Evolutionary conservation across 768 basidiomycete species (phyloP), one percentile per base, ranked within the genome.

Genomic region (Xanthoconium purpureum): DNA sequence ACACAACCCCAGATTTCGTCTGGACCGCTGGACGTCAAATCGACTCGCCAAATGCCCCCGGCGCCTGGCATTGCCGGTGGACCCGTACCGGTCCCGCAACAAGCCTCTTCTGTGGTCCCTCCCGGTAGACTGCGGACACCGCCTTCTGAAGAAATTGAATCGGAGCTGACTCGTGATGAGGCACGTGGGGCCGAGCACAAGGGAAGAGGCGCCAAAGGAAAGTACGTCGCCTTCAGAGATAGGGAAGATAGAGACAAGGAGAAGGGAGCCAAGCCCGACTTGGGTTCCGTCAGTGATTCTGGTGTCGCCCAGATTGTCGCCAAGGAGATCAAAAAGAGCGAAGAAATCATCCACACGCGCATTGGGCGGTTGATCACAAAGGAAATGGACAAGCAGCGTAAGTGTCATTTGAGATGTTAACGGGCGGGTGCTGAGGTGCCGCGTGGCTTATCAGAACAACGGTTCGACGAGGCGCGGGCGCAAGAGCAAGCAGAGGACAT

Each of bases 351-450:
- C 47, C 87, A 90, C 60, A 84, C 71, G 38, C 84, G 87, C 46
- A 85, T 94, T 56, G 86, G 86, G n/a, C 83, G 87, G 43, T 74
- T 92, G 50, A 85, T 94, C 61, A 80, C 81, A 37, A 90, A 89
- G 74, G 92, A 94, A 72, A 86, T 94, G 80, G 92, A 94, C 66
- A 93, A 88, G 73, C 91, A 94, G 71, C 85, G 92, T 92, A 61
- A 71, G 89, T 77, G 32, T 24, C 66, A 42, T 53, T 54, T 47
- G 45, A 53, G 42, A 49, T 45, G 14, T 54, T 35, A 36, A 47
- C 35, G 14, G 50, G 48, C 24, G 47, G 32, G 15, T 8, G 48
- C 51, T 64, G 35, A 58, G 63, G 37, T 35, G 14, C n/a, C 33
- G 20, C 40, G 20, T 24, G 28, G 44, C 7, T 35, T 49, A 9